A percentile compares a stretch with the other conserved stretches of the same genome.
Evolutionary conservation across 352 stramenopile species (phyloP).

Genomic region (Phytophthora hybrid): DNA sequence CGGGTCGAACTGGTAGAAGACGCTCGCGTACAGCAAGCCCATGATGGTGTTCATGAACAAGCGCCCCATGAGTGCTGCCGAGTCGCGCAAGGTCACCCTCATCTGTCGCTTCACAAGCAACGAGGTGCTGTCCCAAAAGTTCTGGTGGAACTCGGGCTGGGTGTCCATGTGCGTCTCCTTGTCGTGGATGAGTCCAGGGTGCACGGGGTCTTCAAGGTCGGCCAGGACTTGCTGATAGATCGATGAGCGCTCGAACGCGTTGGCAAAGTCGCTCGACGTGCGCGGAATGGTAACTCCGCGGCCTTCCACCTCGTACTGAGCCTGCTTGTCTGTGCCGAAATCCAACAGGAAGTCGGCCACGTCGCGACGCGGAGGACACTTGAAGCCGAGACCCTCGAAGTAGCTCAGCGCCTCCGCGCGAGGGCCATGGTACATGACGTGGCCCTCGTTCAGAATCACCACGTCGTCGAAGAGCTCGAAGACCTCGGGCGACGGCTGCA

Average conservation of each 20-base stretch:
- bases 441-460: no score
- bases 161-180: conserved; percentile 22
- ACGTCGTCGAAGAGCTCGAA: no score
- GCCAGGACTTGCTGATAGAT: conserved; percentile 39
- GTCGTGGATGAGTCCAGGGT: conserved; percentile 33
- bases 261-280: conserved; percentile 26
- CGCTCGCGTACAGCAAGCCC: conserved; percentile 36
- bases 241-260: conserved; percentile 28
- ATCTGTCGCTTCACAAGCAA: conserved; percentile 15
- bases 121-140: conserved; percentile 14
- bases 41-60: conserved; percentile 51
- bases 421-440: no score
- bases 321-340: no score
- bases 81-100: conserved; percentile 15
- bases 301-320: no score
- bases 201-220: conserved; percentile 20
- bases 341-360: no score
- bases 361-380: no score
- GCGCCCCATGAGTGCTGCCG: conserved; percentile 36
- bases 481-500: no score
- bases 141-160: conserved; percentile 21
- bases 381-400: no score
- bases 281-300: no score
- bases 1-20: conserved; percentile 37
- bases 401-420: no score